These are phyloP conservation scores for Senna siamea DNA, from an alignment of 306 rosid species.

Conservation along the genomic window DNA sequence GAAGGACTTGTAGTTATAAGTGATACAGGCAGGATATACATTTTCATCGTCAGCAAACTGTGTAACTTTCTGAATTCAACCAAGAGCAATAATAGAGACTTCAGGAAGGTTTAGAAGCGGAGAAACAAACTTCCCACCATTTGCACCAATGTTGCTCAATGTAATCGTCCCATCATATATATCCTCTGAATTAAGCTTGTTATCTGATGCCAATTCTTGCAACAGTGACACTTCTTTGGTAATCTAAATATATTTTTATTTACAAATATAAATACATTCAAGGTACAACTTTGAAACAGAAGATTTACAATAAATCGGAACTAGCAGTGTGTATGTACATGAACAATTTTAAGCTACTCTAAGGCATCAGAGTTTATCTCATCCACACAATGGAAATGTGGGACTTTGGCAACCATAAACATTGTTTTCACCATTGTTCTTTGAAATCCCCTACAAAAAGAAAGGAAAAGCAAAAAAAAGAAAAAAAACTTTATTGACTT, in stretches of 20 bases:
- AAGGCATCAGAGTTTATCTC: slow-evolving; percentile 82
- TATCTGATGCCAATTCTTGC: slow-evolving; percentile 71
- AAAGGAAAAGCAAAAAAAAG: neutral
- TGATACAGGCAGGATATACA: slow-evolving; percentile 72
- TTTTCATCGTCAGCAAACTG: slow-evolving; percentile 64
- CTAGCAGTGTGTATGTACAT: slow-evolving; percentile 9
- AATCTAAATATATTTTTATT: slow-evolving; percentile 51
- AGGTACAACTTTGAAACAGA: too few species aligned
- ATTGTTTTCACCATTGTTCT: slow-evolving; percentile 86
- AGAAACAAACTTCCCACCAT: slow-evolving; percentile 93
- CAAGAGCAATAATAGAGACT: slow-evolving; percentile 87
- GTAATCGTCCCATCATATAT: slow-evolving; percentile 84
- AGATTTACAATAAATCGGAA: too few species aligned
- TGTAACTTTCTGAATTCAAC: slow-evolving; percentile 82
- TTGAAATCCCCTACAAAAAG: slow-evolving; percentile 77
- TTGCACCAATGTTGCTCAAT: slow-evolving; percentile 88
- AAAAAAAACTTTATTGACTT: neutral
- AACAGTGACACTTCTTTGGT: slow-evolving; percentile 86
- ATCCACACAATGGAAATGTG: slow-evolving; percentile 90
- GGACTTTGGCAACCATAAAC: slow-evolving; percentile 89
- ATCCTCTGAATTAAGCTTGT: slow-evolving; percentile 82
- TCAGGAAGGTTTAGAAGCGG: slow-evolving; percentile 93
- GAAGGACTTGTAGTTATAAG: slow-evolving; percentile 77
- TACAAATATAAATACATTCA: slow-evolving; percentile 10
- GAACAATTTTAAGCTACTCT: too few species aligned